Evolutionary conservation across 108 stramenopile species (phyloP), one percentile per base, ranked within the genome.

Genomic region (Nitzschia sp.): DNA sequence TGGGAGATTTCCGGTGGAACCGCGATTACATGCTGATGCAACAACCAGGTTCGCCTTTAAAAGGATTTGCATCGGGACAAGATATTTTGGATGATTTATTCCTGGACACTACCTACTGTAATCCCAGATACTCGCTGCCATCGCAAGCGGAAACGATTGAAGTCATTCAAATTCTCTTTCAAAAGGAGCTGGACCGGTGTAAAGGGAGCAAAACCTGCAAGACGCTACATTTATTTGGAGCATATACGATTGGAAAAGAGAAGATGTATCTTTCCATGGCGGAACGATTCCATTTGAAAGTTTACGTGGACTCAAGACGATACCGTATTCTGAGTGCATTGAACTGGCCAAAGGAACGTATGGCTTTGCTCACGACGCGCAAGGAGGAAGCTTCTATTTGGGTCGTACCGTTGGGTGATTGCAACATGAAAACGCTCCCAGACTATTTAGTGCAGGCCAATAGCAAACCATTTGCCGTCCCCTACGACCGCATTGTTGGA

Each of bases 201-300:
- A 70, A 83, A 25, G 48, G 77, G 13, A 84, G 30, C 34, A 80
- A 6, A 30, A 72, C 56, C 11, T 19, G 58, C 49, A 67, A 83
- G 57, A 81, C 85, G 35, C 77, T 98, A 0, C 82, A 95, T 56
- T 60, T 96, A n/a, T 95, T 98, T 64, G 97, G 97, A 4, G 85
- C 91, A 15, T 98, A 98, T 67, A 94, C 93, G 0, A 96, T 98
- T 34, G 97, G 97, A 23, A 98, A 98, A 70, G 97, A 98, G 64
- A 78, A 77, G 48, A 92, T 96, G n/a, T 95, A 90, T 55, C 55
- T 94, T 30, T 81, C 92, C 8, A 93, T 96, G 26, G 97, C 97
- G 1, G 74, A 81, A 64, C 66, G 67, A 42, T 76, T 81, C 33
- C 68, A 70, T 42, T 57, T 68, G 54, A 93, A 89, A 59, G 90